Percentiles rank a stretch among this genome's conserved stretches.
These are phyloP conservation scores for Mallotus repandus DNA, from an alignment of 441 rosid species.

Conservation along the genomic window DNA sequence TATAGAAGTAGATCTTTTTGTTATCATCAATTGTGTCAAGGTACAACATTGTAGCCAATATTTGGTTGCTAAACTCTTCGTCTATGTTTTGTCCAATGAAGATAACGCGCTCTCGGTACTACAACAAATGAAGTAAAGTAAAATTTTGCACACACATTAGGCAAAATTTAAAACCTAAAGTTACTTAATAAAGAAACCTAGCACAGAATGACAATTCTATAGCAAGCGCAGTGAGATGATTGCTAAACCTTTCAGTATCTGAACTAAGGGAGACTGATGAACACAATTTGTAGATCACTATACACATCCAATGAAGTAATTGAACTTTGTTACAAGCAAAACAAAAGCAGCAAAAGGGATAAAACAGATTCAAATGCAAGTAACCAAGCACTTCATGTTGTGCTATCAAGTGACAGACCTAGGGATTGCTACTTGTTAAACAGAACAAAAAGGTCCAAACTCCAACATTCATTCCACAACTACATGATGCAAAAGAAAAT, in stretches of 20 bases:
- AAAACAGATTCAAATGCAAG: not conserved
- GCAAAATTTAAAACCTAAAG: not conserved
- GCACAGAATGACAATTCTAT: not conserved
- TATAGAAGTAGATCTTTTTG: conserved; percentile 58
- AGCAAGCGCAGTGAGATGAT: not conserved
- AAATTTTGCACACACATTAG: conserved; percentile 10
- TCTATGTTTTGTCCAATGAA: conserved; percentile 76
- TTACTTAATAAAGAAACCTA: conserved; percentile 2
- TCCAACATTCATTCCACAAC: too few species aligned
- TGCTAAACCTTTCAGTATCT: not conserved
- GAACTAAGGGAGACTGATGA: not conserved
- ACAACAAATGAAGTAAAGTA: conserved; percentile 32
- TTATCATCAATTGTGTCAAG: conserved; percentile 76
- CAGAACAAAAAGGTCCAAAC: not conserved
- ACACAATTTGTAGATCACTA: not conserved
- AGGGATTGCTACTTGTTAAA: too few species aligned
- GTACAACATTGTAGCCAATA: conserved; percentile 87
- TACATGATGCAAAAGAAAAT: not conserved
- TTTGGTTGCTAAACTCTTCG: conserved; percentile 85
- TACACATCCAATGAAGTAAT: not conserved
- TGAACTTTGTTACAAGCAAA: not conserved
- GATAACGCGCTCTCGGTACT: conserved; percentile 86
- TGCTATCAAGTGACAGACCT: too few species aligned
- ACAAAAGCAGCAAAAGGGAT: not conserved
- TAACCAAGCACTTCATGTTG: too few species aligned